A percentile compares a stretch with the other conserved stretches of the same genome.
Conservation (phyloP, 164 flowering plant species). For the Sedum album region DNA sequence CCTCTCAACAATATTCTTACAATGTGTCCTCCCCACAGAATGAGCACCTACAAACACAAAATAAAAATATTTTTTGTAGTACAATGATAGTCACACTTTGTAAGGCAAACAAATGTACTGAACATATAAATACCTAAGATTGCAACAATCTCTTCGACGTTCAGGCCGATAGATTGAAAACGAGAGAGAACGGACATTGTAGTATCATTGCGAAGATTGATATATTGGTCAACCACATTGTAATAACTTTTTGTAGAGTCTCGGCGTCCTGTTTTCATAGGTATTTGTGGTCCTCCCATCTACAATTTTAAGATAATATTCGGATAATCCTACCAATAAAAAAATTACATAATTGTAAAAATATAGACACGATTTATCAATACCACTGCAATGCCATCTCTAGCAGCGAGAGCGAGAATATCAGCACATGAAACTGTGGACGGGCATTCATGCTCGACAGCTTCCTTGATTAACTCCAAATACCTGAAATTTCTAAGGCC, state of each 20-base stretch:
- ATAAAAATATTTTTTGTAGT: no score
- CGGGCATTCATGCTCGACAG: constrained; percentile 71
- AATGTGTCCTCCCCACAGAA: constrained; percentile 5
- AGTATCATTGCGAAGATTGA: not conserved
- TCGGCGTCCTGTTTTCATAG: constrained; percentile 5
- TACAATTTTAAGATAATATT: not conserved
- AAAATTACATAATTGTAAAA: not conserved
- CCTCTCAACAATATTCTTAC: not conserved
- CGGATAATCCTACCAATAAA: not conserved
- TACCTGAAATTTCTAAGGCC: constrained; percentile 85
- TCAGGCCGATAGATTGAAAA: not conserved
- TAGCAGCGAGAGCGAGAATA: constrained; percentile 69
- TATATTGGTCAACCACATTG: not conserved
- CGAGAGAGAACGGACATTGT: not conserved
- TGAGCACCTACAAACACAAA: not conserved
- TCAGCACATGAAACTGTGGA: constrained; percentile 85
- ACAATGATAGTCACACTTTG: not conserved
- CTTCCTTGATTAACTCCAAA: constrained; percentile 51
- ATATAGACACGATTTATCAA: not conserved
- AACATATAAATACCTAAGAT: not conserved
- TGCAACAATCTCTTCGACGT: constrained; percentile 3
- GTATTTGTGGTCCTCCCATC: constrained; percentile 8
- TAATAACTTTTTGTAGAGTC: not conserved
- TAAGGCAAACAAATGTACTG: not conserved
- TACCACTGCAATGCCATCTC: constrained; percentile 68